Evolutionary conservation across 257 asterid genomes (phyloP).

Genomic region (Solanum ossicruentum): DNA sequence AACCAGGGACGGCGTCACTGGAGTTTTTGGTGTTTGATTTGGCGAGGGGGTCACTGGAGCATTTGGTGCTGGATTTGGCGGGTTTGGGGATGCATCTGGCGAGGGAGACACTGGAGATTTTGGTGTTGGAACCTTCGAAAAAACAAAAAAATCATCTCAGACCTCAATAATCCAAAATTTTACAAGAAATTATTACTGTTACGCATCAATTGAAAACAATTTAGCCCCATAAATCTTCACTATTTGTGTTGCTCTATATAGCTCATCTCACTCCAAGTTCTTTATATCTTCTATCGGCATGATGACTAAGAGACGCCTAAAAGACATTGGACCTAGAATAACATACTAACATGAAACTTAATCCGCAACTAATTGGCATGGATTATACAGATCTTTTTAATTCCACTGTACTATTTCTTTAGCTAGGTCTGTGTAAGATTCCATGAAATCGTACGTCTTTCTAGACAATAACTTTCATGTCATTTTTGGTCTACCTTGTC

Average conservation of each 20-base stretch:
- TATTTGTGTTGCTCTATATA: not conserved
- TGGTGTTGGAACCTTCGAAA: not conserved
- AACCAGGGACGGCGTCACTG: slow-evolving; percentile 1
- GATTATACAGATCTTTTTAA: not conserved
- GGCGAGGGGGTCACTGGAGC: slow-evolving; percentile 4
- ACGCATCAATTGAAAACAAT: not conserved
- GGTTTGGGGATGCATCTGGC: not conserved
- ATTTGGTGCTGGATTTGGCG: not conserved
- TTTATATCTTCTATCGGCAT: not conserved
- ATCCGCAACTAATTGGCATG: not conserved
- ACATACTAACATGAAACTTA: not conserved
- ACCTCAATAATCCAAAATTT: not conserved
- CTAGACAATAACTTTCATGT: not conserved
- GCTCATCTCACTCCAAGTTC: not conserved
- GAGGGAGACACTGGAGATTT: not conserved
- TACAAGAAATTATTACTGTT: not conserved
- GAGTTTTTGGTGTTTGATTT: not conserved
- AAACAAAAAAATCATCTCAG: not conserved
- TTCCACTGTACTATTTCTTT: not conserved
- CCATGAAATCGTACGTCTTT: not conserved
- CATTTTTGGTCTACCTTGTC: not conserved
- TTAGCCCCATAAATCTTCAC: not conserved
- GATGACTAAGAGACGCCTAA: not conserved
- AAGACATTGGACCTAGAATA: not conserved
- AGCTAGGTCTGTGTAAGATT: not conserved